Evolutionary conservation across 768 basidiomycete genomes (phyloP), one percentile per base, ranked within the genome.

Genomic region (Naematelia encephala): DNA sequence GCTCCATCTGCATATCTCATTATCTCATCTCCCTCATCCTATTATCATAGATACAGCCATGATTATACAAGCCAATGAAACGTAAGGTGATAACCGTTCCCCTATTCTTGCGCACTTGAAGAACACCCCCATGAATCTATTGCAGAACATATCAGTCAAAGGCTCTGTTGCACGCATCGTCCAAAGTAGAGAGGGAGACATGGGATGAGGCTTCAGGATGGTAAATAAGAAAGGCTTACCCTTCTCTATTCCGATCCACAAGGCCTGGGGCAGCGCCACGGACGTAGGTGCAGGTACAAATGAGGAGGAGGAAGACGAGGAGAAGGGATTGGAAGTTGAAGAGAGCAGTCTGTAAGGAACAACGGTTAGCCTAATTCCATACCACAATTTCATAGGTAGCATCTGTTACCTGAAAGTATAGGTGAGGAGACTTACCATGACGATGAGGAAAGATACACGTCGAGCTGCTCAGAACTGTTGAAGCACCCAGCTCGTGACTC

Each of bases 291-390:
- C 90, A 97, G 58, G 96, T 98, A 80, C 96, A 99, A 60, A 97
- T 91, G 76, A 89, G 82, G 50, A 99, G 83, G 8, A 98, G 84
- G 64, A 97, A 87, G 75, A 94, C 91, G 71, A 94, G 86, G 19
- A 99, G 83, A 19, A 99, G 83, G 0, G 93, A 91, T 78, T 94
- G 88, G 75, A 99, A 99, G 80, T 97, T 94, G 86, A 98, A 97
- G 22, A 99, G 83, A 1, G 96, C 96, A 26, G 94, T 93, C 87
- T 88, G 73, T 2, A 19, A 21, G 46, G 10, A 47, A 21, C 21
- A 11, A 43, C n/a, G n/a, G n/a, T n/a, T n/a, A n/a, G n/a, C n/a
- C n/a, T n/a, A n/a, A n/a, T n/a, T n/a, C n/a, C n/a, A n/a, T n/a
- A n/a, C n/a, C n/a, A n/a, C n/a, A n/a, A n/a, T n/a, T n/a, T n/a